Base-by-base conservation (phyloP, 371 early-diverging fungal species). In the Actinomucor elegans region DNA sequence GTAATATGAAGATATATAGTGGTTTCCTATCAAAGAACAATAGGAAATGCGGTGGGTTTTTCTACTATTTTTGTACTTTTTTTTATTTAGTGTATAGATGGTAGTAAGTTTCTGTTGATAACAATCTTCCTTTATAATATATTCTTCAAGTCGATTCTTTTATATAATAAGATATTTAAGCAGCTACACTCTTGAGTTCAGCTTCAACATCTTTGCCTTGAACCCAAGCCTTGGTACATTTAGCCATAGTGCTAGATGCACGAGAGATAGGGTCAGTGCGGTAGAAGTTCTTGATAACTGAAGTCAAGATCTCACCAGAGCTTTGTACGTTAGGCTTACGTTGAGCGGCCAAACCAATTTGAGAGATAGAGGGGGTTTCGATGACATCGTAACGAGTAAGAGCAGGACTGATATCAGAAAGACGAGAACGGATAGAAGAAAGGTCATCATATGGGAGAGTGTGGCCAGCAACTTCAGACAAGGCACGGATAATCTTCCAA, bases 401-500 rank as follows among this genome's bases (percentile, higher is more conserved):
- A 20, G 80, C 73, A 44, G 98, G 98, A 33, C 94, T 81, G 64
- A 98, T 78, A 51, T 96, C 92, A 34, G 75, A 79, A 67, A 97
- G 86, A 59, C 98, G 91, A 28, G 83, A 79, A 24, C 96, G 91
- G 46, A 98, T 75, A 32, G 87, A 81, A 5, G 76, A 66, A 21
- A 93, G 69, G 57, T 93, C 90, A 53, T 96, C 94, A 67, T 98
- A 98, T 10, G 95, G 92, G 49, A 98, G 80, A 3, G 93, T 74
- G 6, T 82, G 73, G 5, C 94, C 96, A 21, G 86, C 79, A 14
- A 94, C 83, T 72, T 98, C 97, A 9, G 96, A 93, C 43, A 98
- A 77, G 7, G 98, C 98, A 50, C 98, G 91, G 54, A 98, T 80
- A 52, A 98, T 95, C 88, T 93, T 93, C 98, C 97, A 98, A 81